Percentiles rank a stretch among this genome's conserved stretches.
These are phyloP conservation scores for slime mould (Dictyostelium discoideum) DNA, from an alignment of 78 protist genomes.

Conservation along the genomic window dicty_2.7 NC_007091.3:712001-712500, in stretches of 20 bases:
- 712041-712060: neutral
- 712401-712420: no score
- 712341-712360: neutral
- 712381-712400: neutral
- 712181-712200: neutral
- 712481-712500: no score
- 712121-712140: neutral
- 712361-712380: neutral
- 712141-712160: neutral
- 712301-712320: neutral
- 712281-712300: neutral
- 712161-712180: neutral
- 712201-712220: neutral
- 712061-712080: neutral
- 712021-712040: neutral
- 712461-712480: no score
- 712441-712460: no score
- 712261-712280: neutral
- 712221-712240: neutral
- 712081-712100: neutral
- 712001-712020: neutral
- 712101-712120: neutral
- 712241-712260: neutral
- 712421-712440: no score
- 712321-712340: no score